phyloP scores from a whole-genome alignment of 2,329 filamentous ascomycete species.

The Penicillium decumbens region DNA sequence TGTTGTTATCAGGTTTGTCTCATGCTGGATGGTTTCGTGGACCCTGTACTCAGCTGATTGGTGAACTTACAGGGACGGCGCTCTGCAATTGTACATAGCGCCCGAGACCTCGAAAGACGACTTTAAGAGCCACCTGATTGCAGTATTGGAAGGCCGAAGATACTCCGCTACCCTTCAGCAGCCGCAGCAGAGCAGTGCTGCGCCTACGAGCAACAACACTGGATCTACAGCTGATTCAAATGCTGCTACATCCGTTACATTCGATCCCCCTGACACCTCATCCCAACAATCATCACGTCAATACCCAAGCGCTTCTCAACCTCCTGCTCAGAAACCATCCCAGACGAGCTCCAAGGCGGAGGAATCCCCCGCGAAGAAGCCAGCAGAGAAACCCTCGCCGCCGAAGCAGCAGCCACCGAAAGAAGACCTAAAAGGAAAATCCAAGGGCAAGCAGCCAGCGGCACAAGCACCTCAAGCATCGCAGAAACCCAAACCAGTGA shows the following conservation, averaged over 20 bases:
- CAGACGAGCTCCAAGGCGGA: neutral
- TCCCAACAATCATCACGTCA: slow-evolving; percentile 7
- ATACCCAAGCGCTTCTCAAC: slow-evolving; percentile 14
- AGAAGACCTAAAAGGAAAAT: slow-evolving; percentile 62
- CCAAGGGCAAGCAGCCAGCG: slow-evolving; percentile 58
- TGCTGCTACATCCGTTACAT: slow-evolving; percentile 1
- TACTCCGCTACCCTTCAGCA: slow-evolving; percentile 1
- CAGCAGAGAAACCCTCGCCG: slow-evolving; percentile 29
- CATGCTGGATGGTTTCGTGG: neutral
- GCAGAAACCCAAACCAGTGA: slow-evolving; percentile 6
- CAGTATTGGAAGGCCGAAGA: slow-evolving; percentile 36
- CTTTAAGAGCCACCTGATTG: slow-evolving; percentile 56
- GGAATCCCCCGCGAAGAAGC: slow-evolving; percentile 31
- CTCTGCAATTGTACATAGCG: slow-evolving; percentile 71
- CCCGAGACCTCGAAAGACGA: slow-evolving; percentile 61
- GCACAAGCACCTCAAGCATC: slow-evolving; percentile 7
- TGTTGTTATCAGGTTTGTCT: slow-evolving; percentile 65
- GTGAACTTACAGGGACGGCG: slow-evolving; percentile 57
- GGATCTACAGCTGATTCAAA: neutral
- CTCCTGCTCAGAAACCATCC: slow-evolving; percentile 38
- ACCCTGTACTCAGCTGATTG: slow-evolving; percentile 9
- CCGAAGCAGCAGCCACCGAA: slow-evolving; percentile 55
- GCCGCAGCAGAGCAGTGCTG: slow-evolving; percentile 1
- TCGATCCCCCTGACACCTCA: slow-evolving; percentile 13
- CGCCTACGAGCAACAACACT: slow-evolving; percentile 4